Evolutionary conservation across 495 filamentous ascomycete species (phyloP), one percentile per base, ranked within the genome.

Genomic region (Filosporella fistucella): DNA sequence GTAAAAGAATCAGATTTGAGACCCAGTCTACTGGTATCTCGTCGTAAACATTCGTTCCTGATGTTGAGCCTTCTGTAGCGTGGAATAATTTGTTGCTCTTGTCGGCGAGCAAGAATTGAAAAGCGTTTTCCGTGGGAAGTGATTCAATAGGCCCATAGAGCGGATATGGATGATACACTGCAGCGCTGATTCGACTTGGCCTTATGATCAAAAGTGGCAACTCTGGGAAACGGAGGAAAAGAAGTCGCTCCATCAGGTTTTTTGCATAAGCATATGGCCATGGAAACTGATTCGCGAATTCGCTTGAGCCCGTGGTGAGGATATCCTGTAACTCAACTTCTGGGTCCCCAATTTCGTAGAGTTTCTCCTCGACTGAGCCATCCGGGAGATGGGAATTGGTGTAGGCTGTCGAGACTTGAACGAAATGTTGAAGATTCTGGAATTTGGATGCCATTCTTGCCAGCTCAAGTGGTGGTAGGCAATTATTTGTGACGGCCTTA

Each of bases 251-350:
- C 20, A 24, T 51, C 4, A 55, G 47, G 10, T 51, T 40, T 23
- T 55, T 55, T 17, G 45, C 36, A 22, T 55, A 45, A 7, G 40
- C 32, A 18, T 55, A 55, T 7, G 39, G 37, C 47, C 40, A 50
- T 13, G 47, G 47, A 29, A 55, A 55, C 11, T 24, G 16, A 2
- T 4, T 12, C 6, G 35, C 39, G 32, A 50, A 21, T 5, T 11
- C n/a, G 22, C 41, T 39, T 18, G 34, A 35, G 14, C 47, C 52
- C 1, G 47, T 50, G 7, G 25, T 7, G 2, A 23, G 33, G n/a
- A 51, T 47, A 21, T 49, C 33, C n/a, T 40, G 12, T 1, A 55
- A 14, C 22, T 49, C 37, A 9, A 6, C 14, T 22, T 49, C 46
- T 12, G 37, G 9, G 20, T 42, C 28, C 7, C 20, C 28, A 13